These are phyloP conservation scores for Calonectria pseudoturangicola DNA, from an alignment of 2,329 filamentous ascomycete species.

Conservation along the genomic window DNA sequence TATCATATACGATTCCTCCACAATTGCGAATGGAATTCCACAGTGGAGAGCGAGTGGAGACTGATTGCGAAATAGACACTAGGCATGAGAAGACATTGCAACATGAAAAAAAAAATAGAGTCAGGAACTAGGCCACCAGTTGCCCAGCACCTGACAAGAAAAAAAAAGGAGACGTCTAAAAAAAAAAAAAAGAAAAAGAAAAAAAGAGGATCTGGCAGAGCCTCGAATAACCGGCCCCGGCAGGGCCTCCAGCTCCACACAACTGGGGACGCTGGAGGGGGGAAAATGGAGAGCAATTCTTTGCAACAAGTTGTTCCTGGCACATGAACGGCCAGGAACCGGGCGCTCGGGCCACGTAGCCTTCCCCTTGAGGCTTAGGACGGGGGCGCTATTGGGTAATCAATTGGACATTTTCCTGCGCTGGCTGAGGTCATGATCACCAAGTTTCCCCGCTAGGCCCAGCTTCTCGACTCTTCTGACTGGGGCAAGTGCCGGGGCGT, in stretches of 20 bases:
- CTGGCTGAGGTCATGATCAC: slow-evolving; percentile 59
- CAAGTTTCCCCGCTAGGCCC: slow-evolving; percentile 50
- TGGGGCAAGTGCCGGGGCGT: slow-evolving; percentile 44
- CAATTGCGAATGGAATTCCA: slow-evolving; percentile 39
- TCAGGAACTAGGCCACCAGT: slow-evolving; percentile 15
- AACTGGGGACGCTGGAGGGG: slow-evolving; percentile 29
- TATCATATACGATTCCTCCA: slow-evolving; percentile 38
- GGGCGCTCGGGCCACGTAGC: slow-evolving; percentile 52
- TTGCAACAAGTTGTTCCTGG: slow-evolving; percentile 53
- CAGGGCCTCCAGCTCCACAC: slow-evolving; percentile 46
- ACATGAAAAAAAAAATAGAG: slow-evolving; percentile 28
- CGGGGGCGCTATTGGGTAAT: slow-evolving; percentile 59
- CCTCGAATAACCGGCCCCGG: slow-evolving; percentile 60
- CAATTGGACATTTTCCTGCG: slow-evolving; percentile 51
- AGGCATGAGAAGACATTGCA: slow-evolving; percentile 3
- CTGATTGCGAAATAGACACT: slow-evolving; percentile 33
- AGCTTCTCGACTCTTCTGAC: slow-evolving; percentile 56
- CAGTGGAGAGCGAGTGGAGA: slow-evolving; percentile 36
- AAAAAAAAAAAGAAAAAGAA: slow-evolving; percentile 46
- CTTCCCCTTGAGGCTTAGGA: slow-evolving; percentile 58
- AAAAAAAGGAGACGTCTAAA: slow-evolving; percentile 40
- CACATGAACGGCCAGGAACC: slow-evolving; percentile 58
- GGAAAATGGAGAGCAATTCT: slow-evolving; percentile 25
- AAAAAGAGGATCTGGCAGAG: slow-evolving; percentile 52
- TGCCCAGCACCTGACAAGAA: slow-evolving; percentile 49